Evolutionary conservation across 495 filamentous ascomycete genomes (phyloP).

Genomic region (Penicillium verhagenii): DNA sequence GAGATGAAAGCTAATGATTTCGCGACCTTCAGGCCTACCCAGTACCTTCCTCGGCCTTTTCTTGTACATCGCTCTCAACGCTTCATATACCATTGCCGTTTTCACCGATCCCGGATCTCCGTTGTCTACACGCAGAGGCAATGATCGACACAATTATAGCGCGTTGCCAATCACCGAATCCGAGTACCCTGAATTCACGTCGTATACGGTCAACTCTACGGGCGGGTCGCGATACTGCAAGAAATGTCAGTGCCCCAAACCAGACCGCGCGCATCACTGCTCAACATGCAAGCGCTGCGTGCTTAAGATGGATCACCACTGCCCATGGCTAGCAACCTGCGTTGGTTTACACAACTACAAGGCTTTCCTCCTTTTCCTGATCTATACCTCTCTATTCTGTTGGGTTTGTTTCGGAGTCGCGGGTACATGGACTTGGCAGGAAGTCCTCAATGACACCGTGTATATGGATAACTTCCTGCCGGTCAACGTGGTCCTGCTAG

Average conservation of each 20-base stretch:
- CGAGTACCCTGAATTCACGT: slow-evolving; percentile 60
- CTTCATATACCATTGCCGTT: slow-evolving; percentile 86
- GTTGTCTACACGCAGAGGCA: slow-evolving; percentile 37
- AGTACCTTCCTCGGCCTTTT: slow-evolving; percentile 59
- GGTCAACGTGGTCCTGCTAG: slow-evolving; percentile 85
- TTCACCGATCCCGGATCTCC: slow-evolving; percentile 86
- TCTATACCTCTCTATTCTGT: slow-evolving; percentile 87
- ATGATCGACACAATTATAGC: slow-evolving; percentile 52
- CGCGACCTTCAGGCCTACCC: slow-evolving; percentile 29
- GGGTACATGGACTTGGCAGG: slow-evolving; percentile 73
- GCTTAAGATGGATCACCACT: slow-evolving; percentile 99
- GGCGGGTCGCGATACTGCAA: slow-evolving; percentile 90
- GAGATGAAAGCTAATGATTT: neutral
- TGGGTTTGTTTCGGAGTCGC: slow-evolving; percentile 74
- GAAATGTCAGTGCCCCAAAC: slow-evolving; percentile 91
- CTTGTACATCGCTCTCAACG: slow-evolving; percentile 79
- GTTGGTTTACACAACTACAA: slow-evolving; percentile 95
- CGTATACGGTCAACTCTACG: slow-evolving; percentile 85
- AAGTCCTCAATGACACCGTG: slow-evolving; percentile 65
- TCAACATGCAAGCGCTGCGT: slow-evolving; percentile 90
- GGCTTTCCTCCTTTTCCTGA: slow-evolving; percentile 87
- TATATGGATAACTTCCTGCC: slow-evolving; percentile 72
- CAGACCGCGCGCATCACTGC: slow-evolving; percentile 96
- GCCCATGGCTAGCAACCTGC: slow-evolving; percentile 95
- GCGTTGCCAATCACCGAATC: slow-evolving; percentile 65